Conservation (phyloP, 2,329 filamentous ascomycete genomes). For the Lachnellula willkommii region DNA sequence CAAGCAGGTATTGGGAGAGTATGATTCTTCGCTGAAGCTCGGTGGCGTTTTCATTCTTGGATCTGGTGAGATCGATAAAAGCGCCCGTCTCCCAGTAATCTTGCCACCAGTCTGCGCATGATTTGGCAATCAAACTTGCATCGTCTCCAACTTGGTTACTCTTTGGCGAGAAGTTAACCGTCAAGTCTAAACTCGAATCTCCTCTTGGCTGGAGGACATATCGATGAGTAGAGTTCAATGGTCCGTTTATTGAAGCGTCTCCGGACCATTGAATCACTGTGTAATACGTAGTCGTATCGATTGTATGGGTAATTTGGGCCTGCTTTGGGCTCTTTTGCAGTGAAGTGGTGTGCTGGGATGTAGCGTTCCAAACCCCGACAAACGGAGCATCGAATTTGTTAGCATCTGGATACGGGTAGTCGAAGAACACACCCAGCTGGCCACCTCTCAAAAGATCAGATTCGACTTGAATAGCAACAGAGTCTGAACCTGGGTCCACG, state of each 20-base stretch:
- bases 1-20: slow-evolving; percentile 40
- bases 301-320: slow-evolving; percentile 35
- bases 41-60: slow-evolving; percentile 33
- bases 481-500: slow-evolving; percentile 37
- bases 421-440: slow-evolving; percentile 36
- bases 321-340: slow-evolving; percentile 10
- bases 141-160: neutral
- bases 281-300: slow-evolving; percentile 37
- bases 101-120: slow-evolving; percentile 18
- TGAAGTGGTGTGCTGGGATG: slow-evolving; percentile 36
- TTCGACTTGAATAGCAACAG: slow-evolving; percentile 34
- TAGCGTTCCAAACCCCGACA: slow-evolving; percentile 37
- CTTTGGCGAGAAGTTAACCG: slow-evolving; percentile 16
- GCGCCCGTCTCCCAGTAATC: slow-evolving; percentile 35
- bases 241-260: slow-evolving; percentile 13
- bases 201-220: slow-evolving; percentile 17
- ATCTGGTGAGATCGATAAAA: slow-evolving; percentile 38
- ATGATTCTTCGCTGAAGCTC: slow-evolving; percentile 42
- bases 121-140: slow-evolving; percentile 1
- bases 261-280: slow-evolving; percentile 24
- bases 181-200: slow-evolving; percentile 7
- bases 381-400: slow-evolving; percentile 42
- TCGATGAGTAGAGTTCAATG: slow-evolving; percentile 14
- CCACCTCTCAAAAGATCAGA: slow-evolving; percentile 33
- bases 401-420: slow-evolving; percentile 39